Base-by-base conservation (phyloP, 2,329 filamentous ascomycete species). In the Elsinoe fawcettii region DNA sequence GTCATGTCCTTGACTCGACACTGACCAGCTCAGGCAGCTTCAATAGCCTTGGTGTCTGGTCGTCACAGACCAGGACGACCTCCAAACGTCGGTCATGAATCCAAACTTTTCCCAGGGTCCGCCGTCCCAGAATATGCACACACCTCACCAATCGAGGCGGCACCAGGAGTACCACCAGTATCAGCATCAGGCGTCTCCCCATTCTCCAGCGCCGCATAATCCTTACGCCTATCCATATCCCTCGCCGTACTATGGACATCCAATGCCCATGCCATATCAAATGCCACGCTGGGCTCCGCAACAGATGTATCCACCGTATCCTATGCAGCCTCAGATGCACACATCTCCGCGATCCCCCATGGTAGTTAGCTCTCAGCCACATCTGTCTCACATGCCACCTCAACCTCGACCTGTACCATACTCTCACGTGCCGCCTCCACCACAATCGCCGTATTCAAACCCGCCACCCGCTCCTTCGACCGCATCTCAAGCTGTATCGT, bases 51-150 rank as follows among this genome's bases (percentile, higher is more conserved):
- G 27, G 51, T 14, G 30, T 53, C 49, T 53, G 49, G 59, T 58
- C 58, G 49, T 47, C 49, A 30, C 23, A 51, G 56, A 58, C 58
- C 58, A 56, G 27, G 46, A n/a, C 16, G 32, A 34, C 27, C 55
- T 39, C 46, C 41, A 46, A 43, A 59, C 63, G 80, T 81, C 82
- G 81, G 88, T 80, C 84, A 89, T 89, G 85, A 86, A 84, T 77
- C 80, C 78, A 80, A 83, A 86, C 85, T 83, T 86, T 83, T 83
- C 84, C 82, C 83, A 83, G 46, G 65, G 63, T 30, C 70, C 71
- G 82, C 83, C 84, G 44, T 71, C 69, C 56, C 69, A 71, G 60
- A 63, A 69, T 59, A 68, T 67, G 58, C 70, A 69, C 37, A 66
- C 69, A 60, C 69, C 74, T 62, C 62, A 62, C 23, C 62, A 65